Conservation (phyloP, 225 moss, liverwort and hornwort genomes). For the Thuidium tamariscinum region DNA sequence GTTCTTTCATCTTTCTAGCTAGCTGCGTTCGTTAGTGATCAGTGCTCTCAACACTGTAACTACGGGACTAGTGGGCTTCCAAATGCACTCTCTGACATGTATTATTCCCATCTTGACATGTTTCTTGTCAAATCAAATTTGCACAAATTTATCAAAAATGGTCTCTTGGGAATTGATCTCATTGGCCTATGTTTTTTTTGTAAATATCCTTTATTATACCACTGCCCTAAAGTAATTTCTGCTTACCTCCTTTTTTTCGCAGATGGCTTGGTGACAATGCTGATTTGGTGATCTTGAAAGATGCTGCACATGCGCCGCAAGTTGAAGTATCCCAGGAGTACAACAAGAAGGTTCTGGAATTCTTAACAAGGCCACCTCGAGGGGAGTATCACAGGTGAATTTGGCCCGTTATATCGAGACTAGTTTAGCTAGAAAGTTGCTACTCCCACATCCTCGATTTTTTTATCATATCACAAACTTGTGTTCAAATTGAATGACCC, state of each 20-base stretch:
- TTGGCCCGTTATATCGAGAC: neutral
- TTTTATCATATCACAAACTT: neutral
- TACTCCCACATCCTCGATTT: neutral
- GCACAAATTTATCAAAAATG: neutral
- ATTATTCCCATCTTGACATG: neutral
- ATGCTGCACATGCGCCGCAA: conserved; percentile 71
- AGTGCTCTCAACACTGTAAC: neutral
- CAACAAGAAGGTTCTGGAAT: conserved; percentile 51
- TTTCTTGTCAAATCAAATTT: neutral
- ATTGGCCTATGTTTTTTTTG: neutral
- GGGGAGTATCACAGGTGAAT: neutral
- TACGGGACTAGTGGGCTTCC: neutral
- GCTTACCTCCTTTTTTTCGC: neutral
- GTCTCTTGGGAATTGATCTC: no score
- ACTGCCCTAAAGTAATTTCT: neutral
- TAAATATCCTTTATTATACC: neutral
- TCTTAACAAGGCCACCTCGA: conserved; percentile 18
- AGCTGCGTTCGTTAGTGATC: neutral
- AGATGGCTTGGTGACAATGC: conserved; percentile 66
- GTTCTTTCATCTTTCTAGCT: neutral
- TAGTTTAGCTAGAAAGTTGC: neutral
- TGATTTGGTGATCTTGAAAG: conserved; percentile 51
- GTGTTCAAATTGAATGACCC: neutral
- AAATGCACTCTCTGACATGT: neutral
- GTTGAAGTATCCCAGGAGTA: conserved; percentile 49